Evolutionary conservation across 768 basidiomycete genomes (phyloP).

Genomic region (Cystobasidium tubakii): DNA sequence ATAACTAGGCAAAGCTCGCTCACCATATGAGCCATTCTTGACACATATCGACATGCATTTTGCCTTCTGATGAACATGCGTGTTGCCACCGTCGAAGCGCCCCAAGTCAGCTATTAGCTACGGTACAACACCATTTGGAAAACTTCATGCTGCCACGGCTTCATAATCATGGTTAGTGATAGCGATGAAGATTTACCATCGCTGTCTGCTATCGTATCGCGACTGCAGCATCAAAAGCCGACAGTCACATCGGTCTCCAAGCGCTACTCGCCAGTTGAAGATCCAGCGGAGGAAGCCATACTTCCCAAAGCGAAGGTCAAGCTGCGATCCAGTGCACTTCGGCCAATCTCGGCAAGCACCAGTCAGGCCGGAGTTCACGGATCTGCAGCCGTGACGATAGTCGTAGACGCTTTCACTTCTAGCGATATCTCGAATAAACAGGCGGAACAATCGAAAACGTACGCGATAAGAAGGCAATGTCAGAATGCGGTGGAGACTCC

Average conservation of each 20-base stretch:
- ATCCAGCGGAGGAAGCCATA: slow-evolving; percentile 3
- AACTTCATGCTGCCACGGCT: no score
- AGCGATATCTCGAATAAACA: no score
- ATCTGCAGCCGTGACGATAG: neutral
- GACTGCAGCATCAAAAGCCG: neutral
- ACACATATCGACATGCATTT: no score
- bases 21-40: no score
- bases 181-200: neutral
- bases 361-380: neutral
- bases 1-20: no score
- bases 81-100: no score
- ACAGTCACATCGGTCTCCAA: neutral
- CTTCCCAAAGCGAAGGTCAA: neutral
- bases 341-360: neutral
- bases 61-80: no score
- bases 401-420: neutral
- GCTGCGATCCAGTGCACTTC: neutral
- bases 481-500: no score
- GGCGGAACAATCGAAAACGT: neutral
- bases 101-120: no score
- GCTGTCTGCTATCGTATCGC: neutral
- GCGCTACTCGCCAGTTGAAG: neutral
- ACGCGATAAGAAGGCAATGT: no score
- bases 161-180: neutral
- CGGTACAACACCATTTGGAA: no score